Evolutionary conservation across 73 alveolate genomes (phyloP).

Genomic region (Durusdinium trenchii): DNA sequence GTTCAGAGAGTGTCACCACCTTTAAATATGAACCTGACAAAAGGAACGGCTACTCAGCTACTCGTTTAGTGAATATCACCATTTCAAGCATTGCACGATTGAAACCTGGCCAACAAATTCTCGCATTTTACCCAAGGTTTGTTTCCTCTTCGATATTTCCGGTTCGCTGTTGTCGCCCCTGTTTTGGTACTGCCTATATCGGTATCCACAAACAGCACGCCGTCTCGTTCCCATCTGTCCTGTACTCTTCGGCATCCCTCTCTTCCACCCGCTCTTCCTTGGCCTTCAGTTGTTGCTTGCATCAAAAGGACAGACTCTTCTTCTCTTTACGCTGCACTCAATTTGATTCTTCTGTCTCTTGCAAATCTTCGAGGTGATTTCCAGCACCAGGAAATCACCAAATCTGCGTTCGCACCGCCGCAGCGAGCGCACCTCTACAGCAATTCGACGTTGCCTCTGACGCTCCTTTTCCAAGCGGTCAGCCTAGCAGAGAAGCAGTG

Average conservation of each 20-base stretch:
- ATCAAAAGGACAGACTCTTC: too few relatives aligned
- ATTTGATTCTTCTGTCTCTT: not conserved
- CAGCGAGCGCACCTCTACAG: conserved; percentile 83
- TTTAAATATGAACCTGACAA: too few relatives aligned
- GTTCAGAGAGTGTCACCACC: too few relatives aligned
- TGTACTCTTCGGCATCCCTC: conserved; percentile 82
- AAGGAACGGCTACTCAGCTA: too few relatives aligned
- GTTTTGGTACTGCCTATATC: too few relatives aligned
- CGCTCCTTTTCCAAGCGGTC: conserved; percentile 85
- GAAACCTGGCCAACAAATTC: too few relatives aligned
- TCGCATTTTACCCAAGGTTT: too few relatives aligned
- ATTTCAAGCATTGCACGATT: too few relatives aligned
- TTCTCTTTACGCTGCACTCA: not conserved
- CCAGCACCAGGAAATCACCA: not conserved
- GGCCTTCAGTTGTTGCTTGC: not conserved
- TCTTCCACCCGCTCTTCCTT: conserved; percentile 88
- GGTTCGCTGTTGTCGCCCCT: too few relatives aligned
- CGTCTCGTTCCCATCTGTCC: not conserved
- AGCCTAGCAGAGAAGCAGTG: conserved; percentile 26
- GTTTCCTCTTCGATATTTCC: too few relatives aligned
- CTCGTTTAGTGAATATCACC: too few relatives aligned
- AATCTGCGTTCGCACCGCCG: not conserved
- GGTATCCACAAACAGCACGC: not conserved
- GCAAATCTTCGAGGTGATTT: not conserved
- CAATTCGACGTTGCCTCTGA: conserved; percentile 67